These are phyloP conservation scores for Picea mariana DNA, from an alignment of 83 land plant species.

Conservation along the genomic window DNA sequence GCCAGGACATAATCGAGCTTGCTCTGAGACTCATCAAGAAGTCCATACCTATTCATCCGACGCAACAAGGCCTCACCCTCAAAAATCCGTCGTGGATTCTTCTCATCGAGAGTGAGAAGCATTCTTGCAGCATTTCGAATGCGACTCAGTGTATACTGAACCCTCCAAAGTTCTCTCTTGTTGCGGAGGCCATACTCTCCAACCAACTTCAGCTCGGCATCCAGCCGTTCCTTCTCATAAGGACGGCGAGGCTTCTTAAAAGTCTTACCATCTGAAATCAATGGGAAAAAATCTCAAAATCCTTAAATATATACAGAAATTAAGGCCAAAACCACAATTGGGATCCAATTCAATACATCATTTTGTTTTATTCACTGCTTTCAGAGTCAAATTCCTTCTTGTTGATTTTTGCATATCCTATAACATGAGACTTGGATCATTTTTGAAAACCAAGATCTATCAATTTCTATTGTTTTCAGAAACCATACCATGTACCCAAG, in stretches of 20 bases:
- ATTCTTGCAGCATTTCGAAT: conserved; percentile 60
- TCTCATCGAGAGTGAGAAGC: conserved; percentile 68
- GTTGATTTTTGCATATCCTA: background rate
- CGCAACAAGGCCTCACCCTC: conserved; percentile 32
- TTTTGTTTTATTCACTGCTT: background rate
- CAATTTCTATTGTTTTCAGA: no score
- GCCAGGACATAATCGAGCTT: conserved; percentile 83
- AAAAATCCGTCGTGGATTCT: conserved; percentile 52
- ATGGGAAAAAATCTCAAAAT: background rate
- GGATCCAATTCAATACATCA: background rate
- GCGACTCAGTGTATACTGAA: conserved; percentile 73
- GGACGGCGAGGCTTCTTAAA: conserved; percentile 79
- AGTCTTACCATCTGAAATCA: conserved; percentile 9
- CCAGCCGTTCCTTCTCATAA: conserved; percentile 74
- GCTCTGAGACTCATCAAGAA: conserved; percentile 54
- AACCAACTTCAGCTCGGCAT: conserved; percentile 73
- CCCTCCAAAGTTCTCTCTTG: conserved; percentile 82
- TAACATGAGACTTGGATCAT: background rate
- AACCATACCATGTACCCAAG: no score
- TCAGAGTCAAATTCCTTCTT: no score
- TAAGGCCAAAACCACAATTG: background rate
- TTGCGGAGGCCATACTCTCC: conserved; percentile 76
- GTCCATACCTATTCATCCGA: conserved; percentile 54
- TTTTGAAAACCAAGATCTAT: background rate
- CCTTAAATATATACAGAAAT: background rate